Base-by-base conservation (phyloP, 2,329 filamentous ascomycete genomes). In the Sclerotinia trifoliorum region DNA sequence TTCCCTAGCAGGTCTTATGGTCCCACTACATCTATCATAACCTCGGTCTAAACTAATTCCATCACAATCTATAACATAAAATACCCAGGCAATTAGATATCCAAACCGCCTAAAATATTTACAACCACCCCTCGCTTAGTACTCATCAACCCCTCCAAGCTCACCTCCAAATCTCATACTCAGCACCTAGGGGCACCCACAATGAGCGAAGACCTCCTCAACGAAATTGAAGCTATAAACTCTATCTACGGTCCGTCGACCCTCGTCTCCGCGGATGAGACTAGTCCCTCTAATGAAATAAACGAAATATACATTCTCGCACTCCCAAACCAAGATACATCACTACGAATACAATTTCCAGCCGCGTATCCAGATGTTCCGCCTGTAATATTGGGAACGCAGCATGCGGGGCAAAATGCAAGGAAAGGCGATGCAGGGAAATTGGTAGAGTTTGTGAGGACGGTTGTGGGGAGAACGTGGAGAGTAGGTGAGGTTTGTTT, bases 171-270 rank as follows among this genome's bases (percentile, higher is more conserved):
- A 39, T 48, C 65, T 46, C 19, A 51, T 11, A 49, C 63, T 48
- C 35, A 17, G 15, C 17, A 54, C 11, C 44, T 17, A 57, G 15
- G 32, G 71, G 4, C 24, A 19, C 60, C 32, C 32, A 51, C 32
- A 32, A 78, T 78, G 76, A 75, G 71, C 67, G 76, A 78, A 69
- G 76, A 78, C 48, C 84, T 94, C 35, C 78, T 80, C 61, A 91
- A 95, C 79, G 92, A 95, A 77, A 81, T 94, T 42, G 90, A 90
- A 76, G 92, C 90, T 71, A 90, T 95, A 75, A 95, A 94, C 79
- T 91, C 92, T 66, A 95, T 95, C 72, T 95, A 94, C 79, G 89
- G 88, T 71, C 84, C 88, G 60, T 82, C 81, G n/a, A 90, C 89
- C 15, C 82, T 94, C 10, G 70, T 74, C 1, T 54, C 49, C 3